These are phyloP conservation scores for Ophiocordyceps polyrhachis-furcata DNA, from an alignment of 2,329 filamentous ascomycete species.

Conservation along the genomic window DNA sequence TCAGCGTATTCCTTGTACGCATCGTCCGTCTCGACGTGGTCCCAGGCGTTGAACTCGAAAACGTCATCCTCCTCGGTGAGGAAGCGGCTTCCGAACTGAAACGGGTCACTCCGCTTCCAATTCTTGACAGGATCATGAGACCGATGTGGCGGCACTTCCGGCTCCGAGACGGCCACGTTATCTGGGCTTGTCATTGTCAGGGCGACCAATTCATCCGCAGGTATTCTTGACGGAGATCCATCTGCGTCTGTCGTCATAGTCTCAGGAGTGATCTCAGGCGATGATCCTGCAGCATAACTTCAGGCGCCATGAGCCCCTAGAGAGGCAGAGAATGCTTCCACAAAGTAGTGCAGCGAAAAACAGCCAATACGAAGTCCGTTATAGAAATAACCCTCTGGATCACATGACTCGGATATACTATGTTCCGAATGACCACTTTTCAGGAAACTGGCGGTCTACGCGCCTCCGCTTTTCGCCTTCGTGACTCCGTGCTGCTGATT, in stretches of 20 bases:
- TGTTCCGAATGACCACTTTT: not conserved
- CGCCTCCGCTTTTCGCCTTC: slow-evolving; percentile 26
- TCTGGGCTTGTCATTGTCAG: slow-evolving; percentile 4
- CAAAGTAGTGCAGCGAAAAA: not conserved
- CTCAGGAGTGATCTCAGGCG: not conserved
- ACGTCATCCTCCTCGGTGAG: slow-evolving; percentile 74
- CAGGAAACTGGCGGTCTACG: slow-evolving; percentile 1
- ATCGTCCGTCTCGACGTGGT: slow-evolving; percentile 87
- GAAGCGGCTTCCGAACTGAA: slow-evolving; percentile 83
- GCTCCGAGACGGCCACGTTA: slow-evolving; percentile 3
- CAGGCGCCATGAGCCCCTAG: not conserved
- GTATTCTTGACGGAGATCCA: slow-evolving; percentile 1
- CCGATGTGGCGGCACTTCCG: slow-evolving; percentile 35
- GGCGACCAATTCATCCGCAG: slow-evolving; percentile 8
- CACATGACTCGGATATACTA: not conserved
- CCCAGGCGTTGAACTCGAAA: slow-evolving; percentile 97
- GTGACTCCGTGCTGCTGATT: slow-evolving; percentile 80
- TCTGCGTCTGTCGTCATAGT: slow-evolving; percentile 1
- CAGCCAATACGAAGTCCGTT: not conserved
- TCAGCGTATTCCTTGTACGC: slow-evolving; percentile 74
- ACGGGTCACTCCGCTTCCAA: slow-evolving; percentile 77
- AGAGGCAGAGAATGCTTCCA: not conserved
- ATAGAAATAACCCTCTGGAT: not conserved
- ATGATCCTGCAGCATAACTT: not conserved
- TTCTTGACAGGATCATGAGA: slow-evolving; percentile 56